A percentile compares a stretch with the other conserved stretches of the same genome.
These are phyloP conservation scores for Diplodia seriata DNA, from an alignment of 2,329 filamentous ascomycete genomes.

Conservation along the genomic window DNA sequence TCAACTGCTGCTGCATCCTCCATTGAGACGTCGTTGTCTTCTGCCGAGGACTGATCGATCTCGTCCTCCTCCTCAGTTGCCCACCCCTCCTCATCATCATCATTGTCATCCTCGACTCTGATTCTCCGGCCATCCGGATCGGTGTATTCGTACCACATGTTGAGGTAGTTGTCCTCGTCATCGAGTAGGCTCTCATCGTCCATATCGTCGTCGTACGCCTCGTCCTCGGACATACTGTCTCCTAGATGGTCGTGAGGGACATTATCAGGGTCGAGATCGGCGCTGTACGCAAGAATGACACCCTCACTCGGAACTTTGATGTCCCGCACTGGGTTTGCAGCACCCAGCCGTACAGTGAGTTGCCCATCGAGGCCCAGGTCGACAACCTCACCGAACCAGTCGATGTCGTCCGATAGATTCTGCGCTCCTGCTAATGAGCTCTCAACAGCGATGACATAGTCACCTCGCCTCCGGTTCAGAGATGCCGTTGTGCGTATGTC, in stretches of 20 bases:
- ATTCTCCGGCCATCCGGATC: constrained; percentile 44
- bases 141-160: constrained; percentile 42
- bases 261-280: constrained; percentile 48
- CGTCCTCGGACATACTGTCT: constrained; percentile 35
- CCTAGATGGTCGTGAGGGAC: constrained; percentile 34
- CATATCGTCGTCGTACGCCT: constrained; percentile 35
- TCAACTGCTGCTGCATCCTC: constrained; percentile 40
- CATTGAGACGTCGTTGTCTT: constrained; percentile 47
- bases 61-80: constrained; percentile 36
- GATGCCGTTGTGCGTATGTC: constrained; percentile 61
- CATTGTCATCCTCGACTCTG: constrained; percentile 40
- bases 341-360: constrained; percentile 62
- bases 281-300: constrained; percentile 57
- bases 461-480: constrained; percentile 57
- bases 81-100: constrained; percentile 41
- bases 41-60: constrained; percentile 47
- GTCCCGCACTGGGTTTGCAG: constrained; percentile 57
- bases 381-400: constrained; percentile 66
- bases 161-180: constrained; percentile 35
- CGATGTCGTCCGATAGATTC: constrained; percentile 37
- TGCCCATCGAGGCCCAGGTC: constrained; percentile 61
- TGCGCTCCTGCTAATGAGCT: constrained; percentile 5
- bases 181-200: constrained; percentile 25
- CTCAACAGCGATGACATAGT: constrained; percentile 58
- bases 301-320: constrained; percentile 57